These are phyloP conservation scores for Amanita brunnescens DNA, from an alignment of 768 basidiomycete species.

Conservation along the genomic window DNA sequence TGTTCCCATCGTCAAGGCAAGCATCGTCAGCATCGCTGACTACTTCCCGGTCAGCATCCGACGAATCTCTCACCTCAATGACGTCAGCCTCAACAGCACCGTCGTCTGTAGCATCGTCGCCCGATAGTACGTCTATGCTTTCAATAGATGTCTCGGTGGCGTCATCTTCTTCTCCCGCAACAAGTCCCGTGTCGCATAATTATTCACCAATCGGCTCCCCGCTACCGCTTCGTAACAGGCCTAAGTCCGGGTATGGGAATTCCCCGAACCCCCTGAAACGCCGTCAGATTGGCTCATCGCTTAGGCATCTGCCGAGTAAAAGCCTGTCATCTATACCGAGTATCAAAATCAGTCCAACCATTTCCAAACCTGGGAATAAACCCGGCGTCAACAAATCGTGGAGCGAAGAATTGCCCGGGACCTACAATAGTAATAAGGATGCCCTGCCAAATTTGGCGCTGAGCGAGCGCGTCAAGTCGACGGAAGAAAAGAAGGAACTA, in stretches of 20 bases:
- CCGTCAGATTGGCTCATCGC: background rate
- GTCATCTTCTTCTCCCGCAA: background rate
- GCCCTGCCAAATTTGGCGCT: background rate
- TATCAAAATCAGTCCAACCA: background rate
- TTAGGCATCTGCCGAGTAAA: constrained; percentile 3
- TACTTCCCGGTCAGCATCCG: constrained; percentile 31
- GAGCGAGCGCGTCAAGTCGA: constrained; percentile 32
- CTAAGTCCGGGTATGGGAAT: constrained; percentile 9
- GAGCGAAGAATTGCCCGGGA: background rate
- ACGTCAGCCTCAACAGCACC: constrained; percentile 36
- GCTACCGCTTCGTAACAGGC: background rate
- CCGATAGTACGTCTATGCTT: constrained; percentile 26
- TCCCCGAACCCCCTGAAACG: constrained; percentile 48
- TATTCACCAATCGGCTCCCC: constrained; percentile 1
- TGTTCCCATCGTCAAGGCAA: constrained; percentile 29
- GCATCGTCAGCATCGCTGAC: constrained; percentile 28
- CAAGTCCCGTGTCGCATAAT: background rate
- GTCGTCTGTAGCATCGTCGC: constrained; percentile 30
- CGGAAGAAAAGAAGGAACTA: constrained; percentile 76
- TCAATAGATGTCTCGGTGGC: constrained; percentile 25
- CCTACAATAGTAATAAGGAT: background rate
- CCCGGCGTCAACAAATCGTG: background rate
- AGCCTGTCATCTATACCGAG: constrained; percentile 1
- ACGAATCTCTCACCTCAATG: constrained; percentile 14
- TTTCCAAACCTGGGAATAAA: background rate